phyloP scores from a whole-genome alignment of 164 flowering plant species.

The Berberis vulgaris region DNA sequence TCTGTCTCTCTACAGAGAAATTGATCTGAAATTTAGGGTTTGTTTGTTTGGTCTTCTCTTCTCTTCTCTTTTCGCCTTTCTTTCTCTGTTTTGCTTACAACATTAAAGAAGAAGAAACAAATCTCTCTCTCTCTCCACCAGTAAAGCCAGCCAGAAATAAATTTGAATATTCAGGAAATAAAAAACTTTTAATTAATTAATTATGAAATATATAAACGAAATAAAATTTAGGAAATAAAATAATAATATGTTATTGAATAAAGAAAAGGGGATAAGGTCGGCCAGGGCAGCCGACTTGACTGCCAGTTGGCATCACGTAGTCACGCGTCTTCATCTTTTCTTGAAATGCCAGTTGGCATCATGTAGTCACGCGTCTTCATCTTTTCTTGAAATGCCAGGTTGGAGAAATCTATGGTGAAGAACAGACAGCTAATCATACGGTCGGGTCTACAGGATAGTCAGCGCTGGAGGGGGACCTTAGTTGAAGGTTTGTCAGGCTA shows the following conservation, averaged over 20 bases:
- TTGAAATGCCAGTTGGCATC: constrained; percentile 34
- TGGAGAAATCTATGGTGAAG: not conserved
- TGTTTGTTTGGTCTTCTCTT: constrained; percentile 14
- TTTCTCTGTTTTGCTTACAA: not conserved
- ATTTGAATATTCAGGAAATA: constrained; percentile 11
- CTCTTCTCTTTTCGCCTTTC: not conserved
- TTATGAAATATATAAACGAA: not conserved
- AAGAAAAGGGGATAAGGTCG: constrained; percentile 45
- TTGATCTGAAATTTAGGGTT: constrained; percentile 18
- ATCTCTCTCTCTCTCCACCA: constrained; percentile 4
- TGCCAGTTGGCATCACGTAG: no score
- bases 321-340: no score
- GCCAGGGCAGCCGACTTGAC: constrained; percentile 23
- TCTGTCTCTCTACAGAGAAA: not conserved
- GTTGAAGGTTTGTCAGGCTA: not conserved
- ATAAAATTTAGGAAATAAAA: not conserved
- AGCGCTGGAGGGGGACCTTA: not conserved
- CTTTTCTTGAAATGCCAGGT: constrained; percentile 7
- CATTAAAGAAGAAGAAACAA: not conserved
- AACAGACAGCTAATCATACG: not conserved
- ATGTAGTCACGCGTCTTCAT: constrained; percentile 5
- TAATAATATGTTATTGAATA: not conserved
- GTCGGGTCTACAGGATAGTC: not conserved
- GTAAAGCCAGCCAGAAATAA: not conserved
- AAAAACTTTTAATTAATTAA: not conserved